Conservation (phyloP, 768 basidiomycete species). For the Leucogyrophana mollusca region DNA sequence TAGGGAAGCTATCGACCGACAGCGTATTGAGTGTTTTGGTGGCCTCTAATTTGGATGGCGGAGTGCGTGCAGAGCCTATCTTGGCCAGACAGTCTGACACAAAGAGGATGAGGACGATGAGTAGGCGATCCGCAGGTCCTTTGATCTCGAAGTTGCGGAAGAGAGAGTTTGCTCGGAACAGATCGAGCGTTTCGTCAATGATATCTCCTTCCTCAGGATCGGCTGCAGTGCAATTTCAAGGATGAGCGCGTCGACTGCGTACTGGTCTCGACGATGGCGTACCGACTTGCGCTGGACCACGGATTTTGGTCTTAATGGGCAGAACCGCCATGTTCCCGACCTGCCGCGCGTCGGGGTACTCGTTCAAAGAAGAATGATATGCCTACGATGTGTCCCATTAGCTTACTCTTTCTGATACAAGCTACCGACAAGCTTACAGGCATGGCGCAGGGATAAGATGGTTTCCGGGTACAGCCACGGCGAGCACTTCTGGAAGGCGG, state of each 20-base stretch:
- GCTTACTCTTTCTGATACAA: not conserved
- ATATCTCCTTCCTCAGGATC: slow-evolving; percentile 83
- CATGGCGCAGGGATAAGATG: slow-evolving; percentile 37
- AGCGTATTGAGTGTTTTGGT: slow-evolving; percentile 86
- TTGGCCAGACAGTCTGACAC: slow-evolving; percentile 96
- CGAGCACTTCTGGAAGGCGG: no score
- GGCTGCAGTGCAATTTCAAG: slow-evolving; percentile 43
- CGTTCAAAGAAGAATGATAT: slow-evolving; percentile 94
- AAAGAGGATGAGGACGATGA: slow-evolving; percentile 97
- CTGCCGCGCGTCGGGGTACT: slow-evolving; percentile 73
- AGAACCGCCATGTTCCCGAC: slow-evolving; percentile 90
- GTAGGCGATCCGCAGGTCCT: slow-evolving; percentile 90
- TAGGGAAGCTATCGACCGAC: slow-evolving; percentile 88
- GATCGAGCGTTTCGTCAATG: slow-evolving; percentile 92
- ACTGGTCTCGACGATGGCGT: slow-evolving; percentile 15
- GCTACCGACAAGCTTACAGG: slow-evolving; percentile 42
- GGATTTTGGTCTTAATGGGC: slow-evolving; percentile 87
- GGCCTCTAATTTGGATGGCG: slow-evolving; percentile 80
- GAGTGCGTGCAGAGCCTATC: slow-evolving; percentile 68
- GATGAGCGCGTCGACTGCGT: slow-evolving; percentile 7
- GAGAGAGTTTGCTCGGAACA: slow-evolving; percentile 98
- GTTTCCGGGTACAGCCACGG: slow-evolving; percentile 29
- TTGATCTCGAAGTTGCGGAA: slow-evolving; percentile 99
- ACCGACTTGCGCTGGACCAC: slow-evolving; percentile 90
- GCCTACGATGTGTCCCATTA: slow-evolving; percentile 53